Conservation (phyloP, 306 rosid species). For the Astragalus membranaceus region DNA sequence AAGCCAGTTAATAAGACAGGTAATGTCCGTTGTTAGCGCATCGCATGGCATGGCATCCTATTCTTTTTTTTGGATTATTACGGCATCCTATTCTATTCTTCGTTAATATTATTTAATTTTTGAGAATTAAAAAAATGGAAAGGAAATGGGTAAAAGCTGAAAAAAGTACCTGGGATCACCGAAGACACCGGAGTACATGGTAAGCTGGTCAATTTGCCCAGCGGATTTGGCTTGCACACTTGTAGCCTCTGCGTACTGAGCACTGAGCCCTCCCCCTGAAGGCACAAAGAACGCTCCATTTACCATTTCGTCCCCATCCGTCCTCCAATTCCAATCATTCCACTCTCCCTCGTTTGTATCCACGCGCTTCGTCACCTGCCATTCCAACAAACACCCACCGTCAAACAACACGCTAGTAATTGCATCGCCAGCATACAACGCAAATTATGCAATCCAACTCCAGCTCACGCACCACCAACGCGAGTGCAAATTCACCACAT, state of each 20-base stretch:
- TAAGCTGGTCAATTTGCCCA: conserved; percentile 69
- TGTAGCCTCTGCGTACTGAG: conserved; percentile 58
- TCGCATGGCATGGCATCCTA: too few relatives aligned
- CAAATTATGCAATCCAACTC: not conserved
- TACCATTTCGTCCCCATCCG: conserved; percentile 88
- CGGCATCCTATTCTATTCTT: not conserved
- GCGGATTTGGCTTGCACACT: conserved; percentile 77
- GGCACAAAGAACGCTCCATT: conserved; percentile 97
- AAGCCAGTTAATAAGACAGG: conserved; percentile 32
- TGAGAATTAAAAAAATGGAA: not conserved
- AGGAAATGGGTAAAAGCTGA: too few relatives aligned
- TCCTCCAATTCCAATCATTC: conserved; percentile 89
- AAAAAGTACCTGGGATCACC: conserved; percentile 70
- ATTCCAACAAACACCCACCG: not conserved
- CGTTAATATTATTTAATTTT: not conserved
- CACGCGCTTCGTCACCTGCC: conserved; percentile 98
- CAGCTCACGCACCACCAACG: conserved; percentile 20
- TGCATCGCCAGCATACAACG: not conserved
- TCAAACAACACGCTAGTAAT: too few relatives aligned
- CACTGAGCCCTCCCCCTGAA: conserved; percentile 45
- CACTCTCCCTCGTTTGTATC: conserved; percentile 65
- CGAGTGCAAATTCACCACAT: not conserved
- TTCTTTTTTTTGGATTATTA: too few relatives aligned
- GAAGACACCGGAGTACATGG: conserved; percentile 72
- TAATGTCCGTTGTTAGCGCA: conserved; percentile 29